Base-by-base conservation (phyloP, 139 green algal species). In the Coccomyxa sp. region DNA sequence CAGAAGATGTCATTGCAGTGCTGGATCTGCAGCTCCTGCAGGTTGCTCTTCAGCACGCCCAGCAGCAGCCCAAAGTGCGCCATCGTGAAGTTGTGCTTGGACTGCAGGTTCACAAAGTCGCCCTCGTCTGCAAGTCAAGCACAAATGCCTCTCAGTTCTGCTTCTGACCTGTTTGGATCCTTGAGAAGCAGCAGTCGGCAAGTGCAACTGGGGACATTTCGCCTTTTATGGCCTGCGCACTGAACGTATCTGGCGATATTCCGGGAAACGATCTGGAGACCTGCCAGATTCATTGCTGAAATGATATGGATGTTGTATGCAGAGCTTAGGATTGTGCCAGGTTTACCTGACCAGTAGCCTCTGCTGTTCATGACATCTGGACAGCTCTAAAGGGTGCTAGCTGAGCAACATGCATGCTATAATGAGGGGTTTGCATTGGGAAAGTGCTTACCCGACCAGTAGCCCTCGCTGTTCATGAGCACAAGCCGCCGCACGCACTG, bases 1-100 rank as follows among this genome's bases (percentile, higher is more conserved):
- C n/a, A 34, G 41, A 91, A 84, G 31, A 89, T 73, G 78, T 91
- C 87, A 74, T 90, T 89, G 84, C 87, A 91, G 74, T 88, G 83
- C 75, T 78, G 77, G 8, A 93, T 71, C 27, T 74, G 39, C 74
- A 93, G 79, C 69, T 90, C 83, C 80, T 83, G 14, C 72, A 93
- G 83, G 9, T 35, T 79, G 39, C 74, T 54, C 2, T 24, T 33
- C 78, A 93, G 39, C 69, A 83, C 74, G 33, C 84, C 87, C 35
- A 90, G 71, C 54, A 88, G 16, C 38, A 88, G 82, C 6, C 89
- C 89, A 22, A 93, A 74, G 78, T 89, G 83, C 10, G 44, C 78
- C 9, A 84, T 71, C 39, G 58, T 80, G 78, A 91, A 91, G 80
- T 89, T 86, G 81, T 91, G 88, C 79, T 93, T 93, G 74, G 74